Conservation (phyloP, 495 filamentous ascomycete species). For the Aspergillus avenaceus region DNA sequence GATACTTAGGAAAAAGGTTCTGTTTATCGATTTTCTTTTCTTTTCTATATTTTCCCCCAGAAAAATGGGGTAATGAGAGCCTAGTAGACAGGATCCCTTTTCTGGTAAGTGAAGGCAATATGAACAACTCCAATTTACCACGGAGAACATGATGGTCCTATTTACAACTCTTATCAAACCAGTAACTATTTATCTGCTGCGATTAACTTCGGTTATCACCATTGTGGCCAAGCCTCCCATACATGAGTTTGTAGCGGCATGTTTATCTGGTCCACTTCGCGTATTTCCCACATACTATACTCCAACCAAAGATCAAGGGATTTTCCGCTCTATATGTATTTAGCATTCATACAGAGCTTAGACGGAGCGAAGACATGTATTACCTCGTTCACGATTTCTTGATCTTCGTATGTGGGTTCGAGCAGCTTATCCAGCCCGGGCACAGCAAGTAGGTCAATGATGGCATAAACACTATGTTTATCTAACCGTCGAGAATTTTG, state of each 20-base stretch:
- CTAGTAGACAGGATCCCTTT: too few relatives aligned
- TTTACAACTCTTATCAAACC: not conserved
- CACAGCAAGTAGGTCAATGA: not conserved
- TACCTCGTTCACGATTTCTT: not conserved
- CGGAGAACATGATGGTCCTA: not conserved
- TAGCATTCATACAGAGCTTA: not conserved
- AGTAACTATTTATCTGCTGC: too few relatives aligned
- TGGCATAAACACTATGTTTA: not conserved
- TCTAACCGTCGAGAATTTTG: not conserved
- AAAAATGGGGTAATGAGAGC: too few relatives aligned
- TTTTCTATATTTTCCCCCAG: too few relatives aligned
- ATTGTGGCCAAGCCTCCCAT: not conserved
- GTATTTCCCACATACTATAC: not conserved
- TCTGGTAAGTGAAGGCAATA: too few relatives aligned
- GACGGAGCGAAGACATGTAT: not conserved
- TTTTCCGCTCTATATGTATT: not conserved
- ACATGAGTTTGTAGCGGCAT: not conserved
- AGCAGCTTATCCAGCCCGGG: not conserved
- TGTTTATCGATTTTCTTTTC: too few relatives aligned
- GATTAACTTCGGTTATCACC: too few relatives aligned
- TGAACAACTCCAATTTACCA: too few relatives aligned
- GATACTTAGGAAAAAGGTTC: too few relatives aligned
- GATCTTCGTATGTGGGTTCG: not conserved
- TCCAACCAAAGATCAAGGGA: not conserved
- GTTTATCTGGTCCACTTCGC: not conserved